These are phyloP conservation scores for Rhynchospora tenuis DNA, from an alignment of 176 grass and related monocot genomes.

Conservation along the genomic window DNA sequence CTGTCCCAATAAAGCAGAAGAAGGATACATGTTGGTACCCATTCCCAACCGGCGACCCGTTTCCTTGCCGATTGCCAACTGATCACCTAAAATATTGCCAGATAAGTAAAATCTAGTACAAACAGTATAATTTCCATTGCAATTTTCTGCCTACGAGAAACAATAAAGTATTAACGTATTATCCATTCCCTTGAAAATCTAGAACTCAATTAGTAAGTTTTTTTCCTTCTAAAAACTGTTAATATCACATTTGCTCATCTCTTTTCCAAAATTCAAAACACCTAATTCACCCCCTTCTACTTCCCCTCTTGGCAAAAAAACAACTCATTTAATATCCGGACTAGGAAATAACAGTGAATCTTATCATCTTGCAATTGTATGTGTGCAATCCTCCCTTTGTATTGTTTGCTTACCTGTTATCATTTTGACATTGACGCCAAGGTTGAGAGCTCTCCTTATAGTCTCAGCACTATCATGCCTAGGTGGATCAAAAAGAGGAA, in stretches of 20 bases:
- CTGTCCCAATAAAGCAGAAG: slow-evolving; percentile 79
- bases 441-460: slow-evolving; percentile 68
- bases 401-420: slow-evolving; percentile 51
- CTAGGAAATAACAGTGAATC: not conserved
- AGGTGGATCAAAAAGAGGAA: slow-evolving; percentile 90
- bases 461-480: slow-evolving; percentile 93
- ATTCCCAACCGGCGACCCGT: slow-evolving; percentile 80
- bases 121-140: not conserved
- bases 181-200: not conserved
- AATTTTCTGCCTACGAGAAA: not conserved
- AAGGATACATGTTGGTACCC: slow-evolving; percentile 97
- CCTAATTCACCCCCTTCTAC: not conserved
- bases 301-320: not conserved
- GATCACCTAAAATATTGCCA: slow-evolving; percentile 53
- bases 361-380: not conserved
- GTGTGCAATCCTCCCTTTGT: not conserved
- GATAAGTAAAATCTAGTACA: not conserved
- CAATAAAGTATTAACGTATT: not conserved
- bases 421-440: slow-evolving; percentile 96
- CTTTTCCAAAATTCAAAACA: not conserved
- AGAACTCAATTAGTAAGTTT: too few relatives aligned
- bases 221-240: not conserved
- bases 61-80: slow-evolving; percentile 88
- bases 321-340: not conserved
- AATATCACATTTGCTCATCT: not conserved